Percentiles rank a stretch among this genome's conserved stretches.
These are phyloP conservation scores for Talaromyces pinophilus DNA, from an alignment of 2,329 filamentous ascomycete genomes.

Conservation along the genomic window DNA sequence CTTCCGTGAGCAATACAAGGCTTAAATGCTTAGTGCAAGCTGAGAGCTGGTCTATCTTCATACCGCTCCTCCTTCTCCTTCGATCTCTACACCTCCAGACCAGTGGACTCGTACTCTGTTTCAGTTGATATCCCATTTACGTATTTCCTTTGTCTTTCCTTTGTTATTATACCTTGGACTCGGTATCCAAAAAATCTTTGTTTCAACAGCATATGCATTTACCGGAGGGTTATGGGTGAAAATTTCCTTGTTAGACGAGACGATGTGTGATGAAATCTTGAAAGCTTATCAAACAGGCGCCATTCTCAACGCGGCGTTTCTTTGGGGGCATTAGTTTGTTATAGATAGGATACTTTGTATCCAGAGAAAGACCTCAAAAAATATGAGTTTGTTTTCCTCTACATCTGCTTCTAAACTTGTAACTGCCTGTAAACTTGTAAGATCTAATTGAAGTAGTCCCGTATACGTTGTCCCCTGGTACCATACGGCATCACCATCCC, in stretches of 20 bases:
- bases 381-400: conserved; percentile 7
- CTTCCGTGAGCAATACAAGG: conserved; percentile 82
- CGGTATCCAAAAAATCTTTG: conserved; percentile 14
- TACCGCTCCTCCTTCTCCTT: conserved; percentile 25
- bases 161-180: conserved; percentile 12
- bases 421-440: background rate
- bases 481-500: background rate
- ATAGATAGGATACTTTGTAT: background rate
- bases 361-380: conserved; percentile 13
- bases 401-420: background rate
- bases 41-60: conserved; percentile 1
- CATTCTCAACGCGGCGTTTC: conserved; percentile 28
- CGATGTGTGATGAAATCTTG: conserved; percentile 23
- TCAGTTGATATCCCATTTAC: conserved; percentile 22
- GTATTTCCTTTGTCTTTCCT: conserved; percentile 23
- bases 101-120: conserved; percentile 4
- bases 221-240: conserved; percentile 16
- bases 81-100: conserved; percentile 12
- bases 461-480: background rate
- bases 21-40: conserved; percentile 50
- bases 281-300: conserved; percentile 23
- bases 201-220: conserved; percentile 26
- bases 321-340: conserved; percentile 21
- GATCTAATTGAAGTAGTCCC: background rate
- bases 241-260: conserved; percentile 21